Evolutionary conservation across 2,329 filamentous ascomycete genomes (phyloP), one percentile per base, ranked within the genome.

Genomic region (Podosphaera aphanis): DNA sequence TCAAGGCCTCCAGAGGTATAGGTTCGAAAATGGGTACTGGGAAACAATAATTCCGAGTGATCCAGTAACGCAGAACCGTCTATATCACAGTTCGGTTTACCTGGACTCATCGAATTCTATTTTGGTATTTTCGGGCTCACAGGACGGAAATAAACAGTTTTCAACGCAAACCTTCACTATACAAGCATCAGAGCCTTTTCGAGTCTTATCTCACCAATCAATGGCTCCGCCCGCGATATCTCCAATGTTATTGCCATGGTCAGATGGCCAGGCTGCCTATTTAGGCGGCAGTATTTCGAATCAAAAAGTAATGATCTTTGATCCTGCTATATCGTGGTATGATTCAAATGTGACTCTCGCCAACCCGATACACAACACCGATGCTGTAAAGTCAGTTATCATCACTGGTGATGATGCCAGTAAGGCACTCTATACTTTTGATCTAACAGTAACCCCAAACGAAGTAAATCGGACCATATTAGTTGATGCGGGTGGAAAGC

Each of bases 81-180:
- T 74, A 48, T 73, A 78, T 53, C 88, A 95, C 60, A 77, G 74
- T 52, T 79, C 80, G 11, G 70, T 73, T 16, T 94, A 85, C 58
- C 66, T 95, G 46, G 70, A 75, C 50, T 69, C 70, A 19, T 71
- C 74, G 15, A 70, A 83, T 46, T 70, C 74, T 3, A 81, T 95
- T 46, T 63, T 94, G 20, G 69, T 93, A 21, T 94, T 86, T 58
- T 82, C 78, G 27, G 88, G 88, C 40, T 74, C 70, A 15, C 74
- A 77, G 54, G 71, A 77, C 52, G 73, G 73, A 21, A 64, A 63
- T 29, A 60, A 63, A 7, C 61, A 64, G 5, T 64, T 71, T 0
- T 85, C 82, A 0, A 73, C 77, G 1, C 71, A 83, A 53, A 88
- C 83, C 0, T 93, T 86, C 55, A 68, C 79, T 16, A 75, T 94